Evolutionary conservation across 2,329 filamentous ascomycete species (phyloP), one percentile per base, ranked within the genome.

Genomic region (Aspergillus calidoustus): DNA sequence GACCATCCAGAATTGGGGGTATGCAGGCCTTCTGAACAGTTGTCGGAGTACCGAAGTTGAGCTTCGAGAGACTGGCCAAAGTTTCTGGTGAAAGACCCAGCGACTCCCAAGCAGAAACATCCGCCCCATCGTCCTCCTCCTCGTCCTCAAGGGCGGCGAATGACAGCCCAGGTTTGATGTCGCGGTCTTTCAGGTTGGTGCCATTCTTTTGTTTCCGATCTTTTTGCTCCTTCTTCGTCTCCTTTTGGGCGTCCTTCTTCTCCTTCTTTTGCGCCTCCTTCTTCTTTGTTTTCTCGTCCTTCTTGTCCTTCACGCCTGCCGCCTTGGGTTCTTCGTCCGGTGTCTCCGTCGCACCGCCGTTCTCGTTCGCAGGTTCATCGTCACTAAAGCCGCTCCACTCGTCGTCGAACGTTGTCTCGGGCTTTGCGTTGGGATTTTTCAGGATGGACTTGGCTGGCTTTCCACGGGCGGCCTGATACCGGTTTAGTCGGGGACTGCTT

Each of bases 11-110:
- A 50, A 97, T 91, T 57, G 91, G 86, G 0, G 95, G 93, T 68
- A 99, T 96, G 1, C 91, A 83, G 38, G 87, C 83, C 22, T 83
- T 79, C 75, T 99, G 95, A 61, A 99, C 97, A 0, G 85, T 79
- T 0, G 93, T 97, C 0, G 95, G 95, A 61, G 87, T 88, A 4
- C 84, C 74, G 74, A 98, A 98, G 61, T 89, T 90, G 64, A 98
- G 82, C 68, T 88, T 90, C 2, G 92, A 89, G 34, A 99, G 81
- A 17, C 92, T 87, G 1, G 88, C 87, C 19, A 97, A 80, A 0
- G 91, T 85, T 54, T 86, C 83, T 0, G 89, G 82, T 1, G 91
- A 94, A 2, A 99, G 81, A 5, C 89, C 86, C 41, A 99, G 79
- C 7, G 85, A 79, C 60, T 86, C 83, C 95, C 95, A 99, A 30